A percentile compares a stretch with the other conserved stretches of the same genome.
These are phyloP conservation scores for Diaporthe helianthi DNA, from an alignment of 2,329 filamentous ascomycete species.

Conservation along the genomic window DNA sequence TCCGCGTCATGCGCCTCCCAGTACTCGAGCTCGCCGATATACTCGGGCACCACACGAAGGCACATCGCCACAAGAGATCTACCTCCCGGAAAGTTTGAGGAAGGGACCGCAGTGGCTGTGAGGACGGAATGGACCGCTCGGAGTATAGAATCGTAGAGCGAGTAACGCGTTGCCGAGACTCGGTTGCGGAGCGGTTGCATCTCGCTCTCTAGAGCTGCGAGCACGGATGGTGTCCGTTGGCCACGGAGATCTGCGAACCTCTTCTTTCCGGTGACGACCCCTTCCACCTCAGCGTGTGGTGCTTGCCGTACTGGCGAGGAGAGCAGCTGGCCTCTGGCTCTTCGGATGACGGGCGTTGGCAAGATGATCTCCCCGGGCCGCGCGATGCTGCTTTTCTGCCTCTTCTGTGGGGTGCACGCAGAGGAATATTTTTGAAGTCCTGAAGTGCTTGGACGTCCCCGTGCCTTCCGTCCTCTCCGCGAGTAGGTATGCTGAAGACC, in stretches of 20 bases:
- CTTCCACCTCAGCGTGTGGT: neutral
- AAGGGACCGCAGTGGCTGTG: conserved; percentile 45
- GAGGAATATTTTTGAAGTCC: neutral
- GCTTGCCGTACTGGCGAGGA: conserved; percentile 40
- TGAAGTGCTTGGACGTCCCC: neutral
- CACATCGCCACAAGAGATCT: conserved; percentile 58
- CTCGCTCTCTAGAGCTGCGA: conserved; percentile 42
- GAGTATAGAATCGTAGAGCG: conserved; percentile 54
- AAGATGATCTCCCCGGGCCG: conserved; percentile 40
- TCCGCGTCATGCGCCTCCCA: conserved; percentile 49
- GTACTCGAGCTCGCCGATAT: conserved; percentile 53
- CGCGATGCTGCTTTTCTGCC: neutral
- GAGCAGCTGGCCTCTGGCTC: conserved; percentile 41
- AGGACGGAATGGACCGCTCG: conserved; percentile 54
- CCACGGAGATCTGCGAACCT: conserved; percentile 34
- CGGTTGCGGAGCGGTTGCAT: conserved; percentile 45
- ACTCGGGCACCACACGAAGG: conserved; percentile 55
- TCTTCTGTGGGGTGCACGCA: neutral
- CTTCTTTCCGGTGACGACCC: neutral
- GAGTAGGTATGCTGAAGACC: conserved; percentile 35
- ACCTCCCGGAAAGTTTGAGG: conserved; percentile 9
- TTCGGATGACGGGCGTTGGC: conserved; percentile 44
- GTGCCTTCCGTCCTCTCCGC: conserved; percentile 29
- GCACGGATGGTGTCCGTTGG: neutral
- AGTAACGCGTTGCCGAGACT: conserved; percentile 42